Base-by-base conservation (phyloP, 805 yeast genomes). In the Maudiozyma barnettii region DNA sequence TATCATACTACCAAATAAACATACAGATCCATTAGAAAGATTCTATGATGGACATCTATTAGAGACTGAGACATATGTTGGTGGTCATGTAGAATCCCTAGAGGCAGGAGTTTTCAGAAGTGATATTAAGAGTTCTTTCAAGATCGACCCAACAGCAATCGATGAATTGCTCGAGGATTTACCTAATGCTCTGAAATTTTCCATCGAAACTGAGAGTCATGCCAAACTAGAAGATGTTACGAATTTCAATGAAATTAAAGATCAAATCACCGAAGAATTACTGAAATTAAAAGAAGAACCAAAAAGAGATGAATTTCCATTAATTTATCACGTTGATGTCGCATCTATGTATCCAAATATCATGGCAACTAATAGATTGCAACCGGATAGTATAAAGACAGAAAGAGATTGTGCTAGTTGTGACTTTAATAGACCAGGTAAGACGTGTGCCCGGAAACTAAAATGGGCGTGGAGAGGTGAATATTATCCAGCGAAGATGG, bases 381-480 rank as follows among this genome's bases (percentile, higher is more conserved):
- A 93, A 64, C 99, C 99, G 0, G 99, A 93, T 66, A 90, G 98
- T 3, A 91, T 93, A 88, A 90, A 93, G 54, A 71, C 83, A 0
- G 98, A 91, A 59, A 86, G 86, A 56, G 96, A 89, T 59, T 95
- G 99, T 68, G 98, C 99, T 0, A 81, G 95, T 39, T 95, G 99
- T 70, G 99, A 93, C 57, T 95, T 89, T 68, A 93, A 93, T 63
- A 72, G 96, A 48, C 98, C 97, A 0, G 97, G 95, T 5, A 93
- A 93, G 60, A 76, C 74, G 10, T 93, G 99, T 70, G 99, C 91
- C 57, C 73, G 99, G 60, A 71, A 91, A 47, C 67, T 93, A 47
- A 85, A 90, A 0, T 93, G 99, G 99, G 76, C 95, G 6, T 93
- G 99, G 98, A 80, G 99, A 71, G 99, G 98, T 45, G 99, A 93